These are phyloP conservation scores for Mycena alexandri DNA, from an alignment of 768 basidiomycete species.

Conservation along the genomic window DNA sequence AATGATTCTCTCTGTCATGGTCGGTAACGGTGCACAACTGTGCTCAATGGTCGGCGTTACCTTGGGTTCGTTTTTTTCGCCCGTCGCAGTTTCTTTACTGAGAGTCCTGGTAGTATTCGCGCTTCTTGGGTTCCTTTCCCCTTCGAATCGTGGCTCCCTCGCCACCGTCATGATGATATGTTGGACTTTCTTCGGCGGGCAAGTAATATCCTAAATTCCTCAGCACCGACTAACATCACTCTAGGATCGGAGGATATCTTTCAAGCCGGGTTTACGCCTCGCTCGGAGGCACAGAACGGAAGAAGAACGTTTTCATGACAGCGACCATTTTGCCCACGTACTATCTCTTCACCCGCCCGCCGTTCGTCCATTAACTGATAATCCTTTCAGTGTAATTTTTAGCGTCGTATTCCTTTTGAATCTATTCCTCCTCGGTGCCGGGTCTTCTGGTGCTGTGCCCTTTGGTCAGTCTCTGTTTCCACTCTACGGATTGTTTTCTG, in stretches of 20 bases:
- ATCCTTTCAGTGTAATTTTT: conserved; percentile 76
- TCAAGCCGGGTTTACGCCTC: conserved; percentile 87
- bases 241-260: conserved; percentile 88
- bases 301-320: conserved; percentile 88
- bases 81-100: background rate
- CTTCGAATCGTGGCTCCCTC: conserved; percentile 94
- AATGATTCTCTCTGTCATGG: conserved; percentile 83
- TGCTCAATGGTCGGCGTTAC: conserved; percentile 91
- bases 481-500: background rate
- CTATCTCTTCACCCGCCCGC: conserved; percentile 41
- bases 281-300: conserved; percentile 80
- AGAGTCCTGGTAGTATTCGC: conserved; percentile 24
- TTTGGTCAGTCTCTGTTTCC: conserved; percentile 70
- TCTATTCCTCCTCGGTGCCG: conserved; percentile 85
- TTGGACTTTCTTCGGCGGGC: conserved; percentile 95
- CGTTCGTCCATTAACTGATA: background rate
- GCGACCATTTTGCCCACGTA: conserved; percentile 91
- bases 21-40: conserved; percentile 92
- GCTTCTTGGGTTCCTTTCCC: conserved; percentile 95
- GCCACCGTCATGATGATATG: conserved; percentile 95
- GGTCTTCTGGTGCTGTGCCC: conserved; percentile 95
- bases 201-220: conserved; percentile 37
- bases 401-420: conserved; percentile 90
- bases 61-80: conserved; percentile 63
- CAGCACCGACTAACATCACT: conserved; percentile 16